Conservation (phyloP, 345 rosid genomes). For the Ricinus communis region DNA sequence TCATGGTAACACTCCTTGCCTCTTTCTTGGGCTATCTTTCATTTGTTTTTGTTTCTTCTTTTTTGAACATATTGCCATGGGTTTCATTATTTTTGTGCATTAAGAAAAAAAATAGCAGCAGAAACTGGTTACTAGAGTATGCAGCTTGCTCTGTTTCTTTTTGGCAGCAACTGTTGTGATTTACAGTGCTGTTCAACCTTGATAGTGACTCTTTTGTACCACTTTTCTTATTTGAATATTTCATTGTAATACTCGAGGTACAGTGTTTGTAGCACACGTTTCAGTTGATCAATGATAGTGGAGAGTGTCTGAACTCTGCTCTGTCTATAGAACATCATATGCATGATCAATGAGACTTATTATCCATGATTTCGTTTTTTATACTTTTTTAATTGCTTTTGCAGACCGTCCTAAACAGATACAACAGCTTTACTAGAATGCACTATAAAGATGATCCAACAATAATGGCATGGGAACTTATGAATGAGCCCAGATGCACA, state of each 20-base stretch:
- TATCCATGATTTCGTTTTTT: background rate
- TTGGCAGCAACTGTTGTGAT: too few relatives aligned
- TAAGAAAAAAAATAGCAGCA: background rate
- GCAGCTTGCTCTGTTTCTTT: background rate
- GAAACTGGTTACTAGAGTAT: background rate
- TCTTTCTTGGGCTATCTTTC: background rate
- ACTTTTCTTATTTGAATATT: too few relatives aligned
- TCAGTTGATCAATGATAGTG: background rate
- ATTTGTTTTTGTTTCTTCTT: background rate
- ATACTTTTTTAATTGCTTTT: background rate
- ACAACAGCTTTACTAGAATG: constrained; percentile 27
- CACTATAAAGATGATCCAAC: constrained; percentile 35
- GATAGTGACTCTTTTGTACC: too few relatives aligned
- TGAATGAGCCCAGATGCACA: constrained; percentile 40
- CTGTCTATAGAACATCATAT: background rate
- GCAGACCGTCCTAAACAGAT: constrained; percentile 36
- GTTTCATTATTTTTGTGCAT: background rate
- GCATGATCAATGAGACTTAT: background rate
- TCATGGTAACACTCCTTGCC: constrained; percentile 6
- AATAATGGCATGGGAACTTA: constrained; percentile 39
- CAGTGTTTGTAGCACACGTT: background rate
- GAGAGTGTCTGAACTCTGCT: background rate
- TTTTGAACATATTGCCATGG: background rate
- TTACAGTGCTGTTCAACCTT: too few relatives aligned
- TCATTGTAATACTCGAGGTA: too few relatives aligned